Evolutionary conservation across 108 stramenopile genomes (phyloP).

Genomic region (Pseudonitzschia multistriata): DNA sequence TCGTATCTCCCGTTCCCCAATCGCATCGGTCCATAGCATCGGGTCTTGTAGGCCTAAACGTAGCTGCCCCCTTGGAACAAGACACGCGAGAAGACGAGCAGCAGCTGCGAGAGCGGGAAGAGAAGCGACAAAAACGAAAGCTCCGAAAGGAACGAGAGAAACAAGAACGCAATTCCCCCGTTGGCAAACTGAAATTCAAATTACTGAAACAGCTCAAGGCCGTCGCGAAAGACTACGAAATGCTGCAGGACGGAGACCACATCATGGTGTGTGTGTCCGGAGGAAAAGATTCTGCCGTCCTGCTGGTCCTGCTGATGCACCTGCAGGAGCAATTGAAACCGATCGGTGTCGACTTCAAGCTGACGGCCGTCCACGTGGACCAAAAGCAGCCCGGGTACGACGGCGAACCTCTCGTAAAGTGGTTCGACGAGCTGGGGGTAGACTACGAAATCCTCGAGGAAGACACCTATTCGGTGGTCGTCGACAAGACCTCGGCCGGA

Average conservation of each 20-base stretch:
- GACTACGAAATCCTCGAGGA: conserved; percentile 38
- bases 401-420: conserved; percentile 32
- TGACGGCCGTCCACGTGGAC: conserved; percentile 57
- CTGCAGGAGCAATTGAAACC: conserved; percentile 31
- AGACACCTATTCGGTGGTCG: conserved; percentile 51
- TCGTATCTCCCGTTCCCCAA: background rate
- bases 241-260: conserved; percentile 47
- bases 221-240: conserved; percentile 35
- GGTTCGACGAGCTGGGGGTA: conserved; percentile 35
- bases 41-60: background rate
- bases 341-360: conserved; percentile 17
- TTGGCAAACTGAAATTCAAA: conserved; percentile 34
- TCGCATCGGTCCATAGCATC: background rate
- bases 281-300: conserved; percentile 52
- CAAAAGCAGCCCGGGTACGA: conserved; percentile 62
- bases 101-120: background rate
- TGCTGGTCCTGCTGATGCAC: conserved; percentile 33
- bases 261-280: conserved; percentile 50
- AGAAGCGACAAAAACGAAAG: background rate
- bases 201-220: conserved; percentile 40
- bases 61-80: background rate
- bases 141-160: background rate
- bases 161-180: conserved; percentile 3
- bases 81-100: background rate
- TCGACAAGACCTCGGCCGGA: conserved; percentile 40